Base-by-base conservation (phyloP, 352 stramenopile genomes). In the Globisporangium spiculum region DNA sequence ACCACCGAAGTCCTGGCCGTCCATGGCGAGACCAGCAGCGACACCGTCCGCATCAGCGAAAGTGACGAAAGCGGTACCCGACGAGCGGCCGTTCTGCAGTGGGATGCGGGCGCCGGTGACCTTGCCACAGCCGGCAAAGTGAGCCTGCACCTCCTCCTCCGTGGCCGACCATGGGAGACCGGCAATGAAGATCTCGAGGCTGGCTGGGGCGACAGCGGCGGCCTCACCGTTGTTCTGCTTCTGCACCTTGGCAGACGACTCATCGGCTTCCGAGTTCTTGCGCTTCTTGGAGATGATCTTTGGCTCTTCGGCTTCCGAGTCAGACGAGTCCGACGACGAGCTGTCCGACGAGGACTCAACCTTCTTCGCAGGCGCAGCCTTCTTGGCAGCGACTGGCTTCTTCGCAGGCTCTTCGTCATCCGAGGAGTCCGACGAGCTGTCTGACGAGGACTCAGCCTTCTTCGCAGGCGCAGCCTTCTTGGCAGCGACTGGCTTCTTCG, bases 131-230 rank as follows among this genome's bases (percentile, higher is more conserved):
- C 73, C 74, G 18, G 82, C 75, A 76, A 99, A 99, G 75, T 98
- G 98, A 44, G 97, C 91, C 32, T 75, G 74, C 3, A 99, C 78
- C 69, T 99, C 91, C 0, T 98, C 91, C 71, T 99, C 95, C 0
- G 91, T 97, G 24, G 96, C 88, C 12, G 83, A 88, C 93, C 96
- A 99, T 30, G 98, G 97, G 4, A 99, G 78, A 59, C 98, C 98
- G 41, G 93, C 83, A 41, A 99, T 97, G 69, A 93, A 96, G 27
- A 91, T 85, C 63, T 91, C 89, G 7, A 81, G 89, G 74, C 79
- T 79, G 50, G 76, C 73, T 67, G 76, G 82, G 18, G 66, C 72
- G 0, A 84, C 86, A 55, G 83, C 78, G 55, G 77, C 78, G 20
- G 81, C 77, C 12, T 85, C 74, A n/a, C 85, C 86, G 67, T 92